Conservation (phyloP, 306 rosid genomes). For the Vigna reflexopilosa region DNA sequence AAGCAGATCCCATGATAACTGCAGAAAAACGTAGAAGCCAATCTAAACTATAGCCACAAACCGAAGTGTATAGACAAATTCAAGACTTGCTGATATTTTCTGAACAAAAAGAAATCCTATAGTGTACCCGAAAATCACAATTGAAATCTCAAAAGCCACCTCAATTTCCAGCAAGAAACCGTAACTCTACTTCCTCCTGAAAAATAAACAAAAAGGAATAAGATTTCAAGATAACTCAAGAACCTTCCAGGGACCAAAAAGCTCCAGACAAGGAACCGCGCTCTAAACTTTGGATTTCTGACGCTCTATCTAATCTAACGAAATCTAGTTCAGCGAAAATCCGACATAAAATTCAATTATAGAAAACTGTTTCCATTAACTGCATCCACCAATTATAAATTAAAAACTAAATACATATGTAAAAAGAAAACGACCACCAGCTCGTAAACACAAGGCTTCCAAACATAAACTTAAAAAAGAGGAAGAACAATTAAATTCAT, state of each 20-base stretch:
- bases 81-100: not conserved
- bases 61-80: not conserved
- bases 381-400: not conserved
- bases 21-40: conserved; percentile 38
- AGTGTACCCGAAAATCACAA: conserved; percentile 22
- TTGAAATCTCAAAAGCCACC: conserved; percentile 39
- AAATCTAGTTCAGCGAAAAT: conserved; percentile 10
- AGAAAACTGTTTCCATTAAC: conserved; percentile 13
- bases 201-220: conserved; percentile 28
- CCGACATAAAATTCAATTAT: not conserved
- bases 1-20: conserved; percentile 65
- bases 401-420: not conserved
- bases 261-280: not conserved
- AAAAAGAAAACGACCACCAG: not conserved
- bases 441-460: conserved; percentile 26
- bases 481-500: not conserved
- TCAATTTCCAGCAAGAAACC: conserved; percentile 35
- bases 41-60: conserved; percentile 18
- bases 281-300: not conserved
- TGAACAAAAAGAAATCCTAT: not conserved
- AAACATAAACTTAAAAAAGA: not conserved
- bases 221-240: conserved; percentile 20
- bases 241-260: conserved; percentile 23
- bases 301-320: conserved; percentile 8
- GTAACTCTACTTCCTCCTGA: conserved; percentile 49